Evolutionary conservation across 441 rosid species (phyloP), one percentile per base, ranked within the genome.

Genomic region (Corymbia calophylla): DNA sequence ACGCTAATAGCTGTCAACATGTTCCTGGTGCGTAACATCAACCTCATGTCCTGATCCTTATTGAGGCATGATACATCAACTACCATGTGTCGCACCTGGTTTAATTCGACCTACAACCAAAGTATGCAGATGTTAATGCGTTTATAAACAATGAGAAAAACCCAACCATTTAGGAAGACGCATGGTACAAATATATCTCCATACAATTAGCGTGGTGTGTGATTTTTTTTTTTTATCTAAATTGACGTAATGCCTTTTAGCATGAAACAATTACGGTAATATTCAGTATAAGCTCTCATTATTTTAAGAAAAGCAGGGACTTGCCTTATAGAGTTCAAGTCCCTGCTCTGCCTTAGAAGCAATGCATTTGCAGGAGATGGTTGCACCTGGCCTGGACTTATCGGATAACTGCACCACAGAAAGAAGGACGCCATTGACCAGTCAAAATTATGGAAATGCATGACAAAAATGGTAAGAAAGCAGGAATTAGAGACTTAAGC

Each of bases 371-470:
- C 89, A 58, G 8, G 49, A n/a, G 86, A 97, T 73, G 23, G 92
- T 92, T 64, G 92, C 86, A 88, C 92, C 90, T 48, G 95, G 96
- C 54, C 91, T 88, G 48, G 88, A 92, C 62, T 90, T 92, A 92
- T 95, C 97, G 35, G 93, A 92, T 90, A 96, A 88, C 98, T 96
- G 88, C 21, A 87, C 49, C 86, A 70, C 14, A 88, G 81, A 89
- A 88, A 32, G 80, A 35, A 53, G 47, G 18, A 51, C 1, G 16
- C 87, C n/a, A 86, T 11, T 19, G 14, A 54, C 14, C 84, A 11
- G 18, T 11, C 84, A 55, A 70, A 66, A 84, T 87, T 64, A 70
- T 49, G 49, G 55, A 66, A 88, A n/a, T 48, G 70, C 88, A 53
- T 15, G 29, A 66, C 27, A 49, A 31, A 81, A 55, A 31, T 88